phyloP scores from a whole-genome alignment of 1,139 yeast species.

The Pneumocystis sp. region DNA sequence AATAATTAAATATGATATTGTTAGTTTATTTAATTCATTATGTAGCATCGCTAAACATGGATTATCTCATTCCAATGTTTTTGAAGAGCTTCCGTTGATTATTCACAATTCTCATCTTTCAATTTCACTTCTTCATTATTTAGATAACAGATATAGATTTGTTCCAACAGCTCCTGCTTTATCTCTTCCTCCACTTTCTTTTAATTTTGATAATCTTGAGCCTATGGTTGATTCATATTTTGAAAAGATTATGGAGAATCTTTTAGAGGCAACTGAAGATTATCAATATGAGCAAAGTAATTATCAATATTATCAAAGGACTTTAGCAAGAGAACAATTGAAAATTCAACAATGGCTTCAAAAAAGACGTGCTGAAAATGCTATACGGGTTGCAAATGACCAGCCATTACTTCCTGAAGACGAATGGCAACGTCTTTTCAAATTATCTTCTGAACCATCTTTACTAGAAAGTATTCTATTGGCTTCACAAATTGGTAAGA shows the following conservation, averaged over 20 bases:
- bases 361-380: conserved; percentile 46
- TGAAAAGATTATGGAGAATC: conserved; percentile 43
- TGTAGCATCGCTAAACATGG: conserved; percentile 44
- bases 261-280: conserved; percentile 62
- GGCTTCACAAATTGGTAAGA: conserved; percentile 54
- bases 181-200: conserved; percentile 13
- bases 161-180: conserved; percentile 13
- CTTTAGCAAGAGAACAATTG: conserved; percentile 51
- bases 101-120: conserved; percentile 47
- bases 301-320: conserved; percentile 73
- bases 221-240: conserved; percentile 30
- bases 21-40: not conserved
- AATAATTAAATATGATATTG: not conserved
- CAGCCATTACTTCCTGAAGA: conserved; percentile 39
- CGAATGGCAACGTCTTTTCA: conserved; percentile 56
- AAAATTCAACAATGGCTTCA: conserved; percentile 66
- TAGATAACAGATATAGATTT: not conserved
- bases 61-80: conserved; percentile 51
- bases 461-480: conserved; percentile 59
- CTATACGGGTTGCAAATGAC: conserved; percentile 40
- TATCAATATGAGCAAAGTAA: conserved; percentile 70
- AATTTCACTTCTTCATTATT: conserved; percentile 27
- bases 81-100: conserved; percentile 56
- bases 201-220: conserved; percentile 27
- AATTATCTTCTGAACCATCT: conserved; percentile 61